Evolutionary conservation across 352 stramenopile species (phyloP).

Genomic region (Phytophthora palmivora): DNA sequence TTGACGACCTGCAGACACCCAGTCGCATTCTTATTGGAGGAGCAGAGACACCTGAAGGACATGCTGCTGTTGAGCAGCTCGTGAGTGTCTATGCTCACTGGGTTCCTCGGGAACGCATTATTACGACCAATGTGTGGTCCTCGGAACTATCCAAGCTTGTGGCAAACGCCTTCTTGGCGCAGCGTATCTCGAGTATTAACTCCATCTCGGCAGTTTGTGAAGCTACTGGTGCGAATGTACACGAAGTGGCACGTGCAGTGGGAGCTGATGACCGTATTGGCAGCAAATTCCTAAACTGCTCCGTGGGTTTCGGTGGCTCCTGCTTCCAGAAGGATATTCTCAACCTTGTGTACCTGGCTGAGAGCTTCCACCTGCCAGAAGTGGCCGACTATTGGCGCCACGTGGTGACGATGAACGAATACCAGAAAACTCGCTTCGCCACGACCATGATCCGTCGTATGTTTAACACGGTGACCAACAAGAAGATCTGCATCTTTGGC

Average conservation of each 20-base stretch:
- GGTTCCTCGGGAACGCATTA: conserved; percentile 94
- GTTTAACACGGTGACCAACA: conserved; percentile 99
- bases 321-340: conserved; percentile 94
- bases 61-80: conserved; percentile 91
- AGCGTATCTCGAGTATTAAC: conserved; percentile 99
- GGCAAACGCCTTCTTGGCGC: conserved; percentile 99
- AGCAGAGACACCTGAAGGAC: conserved; percentile 91
- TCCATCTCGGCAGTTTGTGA: conserved; percentile 99
- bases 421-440: conserved; percentile 99
- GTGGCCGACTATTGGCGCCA: conserved; percentile 99
- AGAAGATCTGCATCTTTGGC: conserved; percentile 99
- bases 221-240: conserved; percentile 97
- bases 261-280: conserved; percentile 99
- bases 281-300: conserved; percentile 97
- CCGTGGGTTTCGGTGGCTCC: conserved; percentile 97
- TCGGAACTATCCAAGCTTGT: conserved; percentile 99
- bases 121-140: conserved; percentile 99
- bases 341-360: conserved; percentile 99
- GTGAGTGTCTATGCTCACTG: conserved; percentile 98
- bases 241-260: conserved; percentile 97
- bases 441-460: conserved; percentile 98
- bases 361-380: conserved; percentile 97
- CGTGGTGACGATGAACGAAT: conserved; percentile 99
- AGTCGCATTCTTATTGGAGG: conserved; percentile 98
- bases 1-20: conserved; percentile 95